Evolutionary conservation across 176 grass and related monocot species (phyloP).

Genomic region (Raddia distichophylla): DNA sequence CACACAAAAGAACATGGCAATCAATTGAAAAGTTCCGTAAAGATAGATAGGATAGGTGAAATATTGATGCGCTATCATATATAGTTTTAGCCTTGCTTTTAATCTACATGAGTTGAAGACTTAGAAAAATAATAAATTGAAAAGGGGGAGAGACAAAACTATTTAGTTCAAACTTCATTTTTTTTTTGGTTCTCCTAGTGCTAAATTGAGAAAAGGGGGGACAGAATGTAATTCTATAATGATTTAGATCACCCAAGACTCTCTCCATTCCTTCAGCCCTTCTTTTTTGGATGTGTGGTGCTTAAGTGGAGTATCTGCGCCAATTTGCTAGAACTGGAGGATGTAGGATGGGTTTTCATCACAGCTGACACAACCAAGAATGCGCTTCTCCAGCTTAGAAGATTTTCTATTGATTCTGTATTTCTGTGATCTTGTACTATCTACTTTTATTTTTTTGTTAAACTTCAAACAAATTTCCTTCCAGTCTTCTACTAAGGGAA

Average conservation of each 20-base stretch:
- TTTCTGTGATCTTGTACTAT: not conserved
- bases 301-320: not conserved
- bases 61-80: not conserved
- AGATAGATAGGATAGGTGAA: not conserved
- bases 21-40: not conserved
- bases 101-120: not conserved
- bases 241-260: not conserved
- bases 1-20: not conserved
- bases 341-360: not conserved
- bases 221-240: not conserved
- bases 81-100: not conserved
- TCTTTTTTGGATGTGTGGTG: not conserved
- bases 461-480: conserved; percentile 8
- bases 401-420: not conserved
- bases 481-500: not conserved
- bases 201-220: too few relatives aligned
- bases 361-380: not conserved
- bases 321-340: not conserved
- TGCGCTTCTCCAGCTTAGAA: not conserved
- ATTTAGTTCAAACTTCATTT: not conserved
- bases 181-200: not conserved
- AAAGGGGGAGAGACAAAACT: not conserved
- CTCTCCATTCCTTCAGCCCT: not conserved
- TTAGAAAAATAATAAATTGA: not conserved
- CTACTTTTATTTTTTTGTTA: not conserved